These are phyloP conservation scores for Aureobasidium namibiae DNA, from an alignment of 2,329 filamentous ascomycete species.

Conservation along the genomic window DNA sequence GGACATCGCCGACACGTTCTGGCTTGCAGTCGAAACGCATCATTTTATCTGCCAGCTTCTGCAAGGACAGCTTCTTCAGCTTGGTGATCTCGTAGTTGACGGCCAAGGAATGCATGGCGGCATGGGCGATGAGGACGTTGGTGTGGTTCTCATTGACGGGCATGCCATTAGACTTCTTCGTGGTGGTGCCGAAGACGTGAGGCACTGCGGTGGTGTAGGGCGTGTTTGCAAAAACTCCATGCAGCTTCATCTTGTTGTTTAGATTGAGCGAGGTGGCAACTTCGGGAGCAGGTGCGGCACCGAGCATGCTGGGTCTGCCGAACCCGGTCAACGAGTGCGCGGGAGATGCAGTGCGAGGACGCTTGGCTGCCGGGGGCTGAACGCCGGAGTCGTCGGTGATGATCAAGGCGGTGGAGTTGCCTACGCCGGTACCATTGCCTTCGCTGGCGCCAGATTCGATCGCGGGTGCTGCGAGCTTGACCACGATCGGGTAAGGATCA, in stretches of 20 bases:
- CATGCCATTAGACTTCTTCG: not conserved
- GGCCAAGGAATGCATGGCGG: constrained; percentile 1
- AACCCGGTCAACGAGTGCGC: not conserved
- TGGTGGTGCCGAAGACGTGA: not conserved
- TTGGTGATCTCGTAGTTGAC: not conserved
- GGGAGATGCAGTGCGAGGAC: not conserved
- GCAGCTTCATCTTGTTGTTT: not conserved
- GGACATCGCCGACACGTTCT: not conserved
- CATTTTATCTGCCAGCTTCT: constrained; percentile 1
- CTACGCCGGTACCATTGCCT: not conserved
- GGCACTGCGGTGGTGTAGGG: not conserved
- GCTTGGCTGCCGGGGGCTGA: not conserved
- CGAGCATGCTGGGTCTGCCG: not conserved
- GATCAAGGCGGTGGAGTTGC: not conserved
- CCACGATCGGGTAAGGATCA: not conserved
- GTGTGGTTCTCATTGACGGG: not conserved
- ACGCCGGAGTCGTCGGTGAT: not conserved
- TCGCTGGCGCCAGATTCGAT: not conserved
- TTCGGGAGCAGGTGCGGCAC: not conserved
- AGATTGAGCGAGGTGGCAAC: not conserved
- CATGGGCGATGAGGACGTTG: constrained; percentile 7
- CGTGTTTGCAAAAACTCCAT: not conserved
- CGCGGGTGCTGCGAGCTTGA: not conserved
- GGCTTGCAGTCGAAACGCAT: not conserved
- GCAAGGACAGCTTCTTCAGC: not conserved